Percentiles rank a stretch among this genome's conserved stretches.
Conservation (phyloP, 768 basidiomycete species). For the Boletus patriciae region DNA sequence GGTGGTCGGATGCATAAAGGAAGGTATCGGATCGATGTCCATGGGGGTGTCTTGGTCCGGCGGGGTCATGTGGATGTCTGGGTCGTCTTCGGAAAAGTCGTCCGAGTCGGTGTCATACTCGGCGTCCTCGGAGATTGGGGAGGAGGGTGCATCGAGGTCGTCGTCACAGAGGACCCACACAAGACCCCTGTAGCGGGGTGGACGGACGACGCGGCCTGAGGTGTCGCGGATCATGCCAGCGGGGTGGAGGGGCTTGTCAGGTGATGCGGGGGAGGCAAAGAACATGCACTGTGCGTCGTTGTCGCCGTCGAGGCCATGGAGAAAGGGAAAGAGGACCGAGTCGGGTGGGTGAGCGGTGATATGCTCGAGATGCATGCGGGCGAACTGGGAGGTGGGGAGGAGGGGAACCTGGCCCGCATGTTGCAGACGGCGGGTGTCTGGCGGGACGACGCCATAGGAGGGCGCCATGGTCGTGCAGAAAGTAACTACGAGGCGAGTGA, state of each 20-base stretch:
- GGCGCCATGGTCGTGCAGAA: constrained; percentile 14
- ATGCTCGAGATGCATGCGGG: constrained; percentile 61
- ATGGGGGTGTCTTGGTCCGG: constrained; percentile 31
- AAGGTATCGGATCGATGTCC: constrained; percentile 26
- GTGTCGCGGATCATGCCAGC: constrained; percentile 28
- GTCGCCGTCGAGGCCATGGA: constrained; percentile 83
- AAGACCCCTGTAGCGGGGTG: constrained; percentile 65
- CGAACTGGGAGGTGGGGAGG: constrained; percentile 51
- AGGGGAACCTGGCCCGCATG: constrained; percentile 24
- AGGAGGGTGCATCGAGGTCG: constrained; percentile 41
- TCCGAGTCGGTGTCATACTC: constrained; percentile 34
- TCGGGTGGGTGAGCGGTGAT: constrained; percentile 74
- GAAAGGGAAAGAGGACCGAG: constrained; percentile 80
- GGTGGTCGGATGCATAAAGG: constrained; percentile 43
- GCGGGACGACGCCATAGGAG: constrained; percentile 23
- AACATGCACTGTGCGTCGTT: constrained; percentile 80
- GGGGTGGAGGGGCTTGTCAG: constrained; percentile 14
- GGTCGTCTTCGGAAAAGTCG: constrained; percentile 27
- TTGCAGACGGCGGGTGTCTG: constrained; percentile 1
- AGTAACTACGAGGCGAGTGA: constrained; percentile 5
- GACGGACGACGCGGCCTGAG: constrained; percentile 27
- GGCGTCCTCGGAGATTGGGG: constrained; percentile 24
- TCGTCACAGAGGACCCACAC: constrained; percentile 83
- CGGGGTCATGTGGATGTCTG: constrained; percentile 30
- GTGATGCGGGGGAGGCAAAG: constrained; percentile 49